Percentiles rank a stretch among this genome's conserved stretches.
Conservation (phyloP, 1,284 basidiomycete genomes). For the Ceratobasidium sp. region DNA sequence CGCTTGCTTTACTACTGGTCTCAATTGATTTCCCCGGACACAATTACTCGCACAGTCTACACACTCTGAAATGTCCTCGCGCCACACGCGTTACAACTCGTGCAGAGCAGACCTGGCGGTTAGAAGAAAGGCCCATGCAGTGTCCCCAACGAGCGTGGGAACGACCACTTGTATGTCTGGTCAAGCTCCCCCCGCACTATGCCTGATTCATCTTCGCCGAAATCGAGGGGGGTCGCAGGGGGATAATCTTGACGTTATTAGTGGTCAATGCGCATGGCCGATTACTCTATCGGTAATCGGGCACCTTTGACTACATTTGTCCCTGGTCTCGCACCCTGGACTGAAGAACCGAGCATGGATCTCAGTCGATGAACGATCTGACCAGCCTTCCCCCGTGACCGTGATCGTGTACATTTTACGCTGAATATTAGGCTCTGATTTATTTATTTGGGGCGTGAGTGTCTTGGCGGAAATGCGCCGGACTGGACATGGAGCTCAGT, state of each 20-base stretch:
- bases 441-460: constrained; percentile 15
- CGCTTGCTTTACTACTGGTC: constrained; percentile 7
- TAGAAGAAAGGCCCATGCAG: not conserved
- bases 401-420: constrained; percentile 3
- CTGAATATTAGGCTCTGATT: constrained; percentile 14
- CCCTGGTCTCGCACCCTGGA: constrained; percentile 4
- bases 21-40: constrained; percentile 32
- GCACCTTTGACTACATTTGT: constrained; percentile 20
- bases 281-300: constrained; percentile 15
- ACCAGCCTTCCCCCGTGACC: constrained; percentile 21
- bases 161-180: no score
- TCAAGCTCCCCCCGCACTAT: constrained; percentile 1
- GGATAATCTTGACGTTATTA: not conserved
- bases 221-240: not conserved
- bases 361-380: constrained; percentile 23
- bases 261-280: constrained; percentile 1
- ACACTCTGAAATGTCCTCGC: constrained; percentile 21
- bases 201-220: constrained; percentile 6
- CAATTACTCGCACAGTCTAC: not conserved
- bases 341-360: constrained; percentile 12
- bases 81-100: constrained; percentile 8
- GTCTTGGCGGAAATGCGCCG: not conserved
- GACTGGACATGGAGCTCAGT: not conserved
- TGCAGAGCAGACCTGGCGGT: not conserved
- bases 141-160: not conserved